These are phyloP conservation scores for Plectranthus barbatus DNA, from an alignment of 257 asterid species.

Conservation along the genomic window DNA sequence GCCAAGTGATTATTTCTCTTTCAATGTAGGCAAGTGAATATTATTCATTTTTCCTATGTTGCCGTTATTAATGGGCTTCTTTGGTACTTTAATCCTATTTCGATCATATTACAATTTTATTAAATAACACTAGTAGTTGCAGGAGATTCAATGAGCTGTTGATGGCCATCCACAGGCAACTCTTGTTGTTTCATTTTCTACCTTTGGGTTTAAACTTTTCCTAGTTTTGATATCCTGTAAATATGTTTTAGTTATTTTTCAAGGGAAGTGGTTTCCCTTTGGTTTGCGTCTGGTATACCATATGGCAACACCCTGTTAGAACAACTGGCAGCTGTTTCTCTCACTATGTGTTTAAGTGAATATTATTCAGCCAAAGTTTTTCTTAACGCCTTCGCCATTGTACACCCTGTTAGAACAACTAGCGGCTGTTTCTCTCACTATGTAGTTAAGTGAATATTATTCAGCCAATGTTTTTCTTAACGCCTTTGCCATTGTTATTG, in stretches of 20 bases:
- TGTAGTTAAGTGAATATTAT: not conserved
- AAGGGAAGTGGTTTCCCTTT: not conserved
- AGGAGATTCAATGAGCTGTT: not conserved
- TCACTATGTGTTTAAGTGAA: not conserved
- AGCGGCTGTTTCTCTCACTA: not conserved
- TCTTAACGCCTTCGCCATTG: not conserved
- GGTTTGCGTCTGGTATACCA: not conserved
- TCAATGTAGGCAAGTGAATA: too few relatives aligned
- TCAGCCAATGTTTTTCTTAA: not conserved
- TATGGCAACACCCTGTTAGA: not conserved
- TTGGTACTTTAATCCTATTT: too few relatives aligned
- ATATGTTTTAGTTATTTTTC: not conserved
- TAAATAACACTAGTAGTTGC: not conserved
- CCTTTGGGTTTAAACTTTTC: not conserved
- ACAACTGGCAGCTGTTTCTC: not conserved
- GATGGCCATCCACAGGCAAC: not conserved
- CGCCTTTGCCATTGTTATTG: not conserved
- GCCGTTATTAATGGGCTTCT: too few relatives aligned
- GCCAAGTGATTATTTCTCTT: too few relatives aligned
- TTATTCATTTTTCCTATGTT: too few relatives aligned
- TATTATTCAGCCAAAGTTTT: not conserved
- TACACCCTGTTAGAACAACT: not conserved
- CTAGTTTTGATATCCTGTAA: too few relatives aligned
- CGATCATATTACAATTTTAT: not conserved
- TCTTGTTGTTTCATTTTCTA: not conserved